A percentile compares a stretch with the other conserved stretches of the same genome.
phyloP scores from a whole-genome alignment of 805 yeast genomes.

The Peterozyma toletana region DNA sequence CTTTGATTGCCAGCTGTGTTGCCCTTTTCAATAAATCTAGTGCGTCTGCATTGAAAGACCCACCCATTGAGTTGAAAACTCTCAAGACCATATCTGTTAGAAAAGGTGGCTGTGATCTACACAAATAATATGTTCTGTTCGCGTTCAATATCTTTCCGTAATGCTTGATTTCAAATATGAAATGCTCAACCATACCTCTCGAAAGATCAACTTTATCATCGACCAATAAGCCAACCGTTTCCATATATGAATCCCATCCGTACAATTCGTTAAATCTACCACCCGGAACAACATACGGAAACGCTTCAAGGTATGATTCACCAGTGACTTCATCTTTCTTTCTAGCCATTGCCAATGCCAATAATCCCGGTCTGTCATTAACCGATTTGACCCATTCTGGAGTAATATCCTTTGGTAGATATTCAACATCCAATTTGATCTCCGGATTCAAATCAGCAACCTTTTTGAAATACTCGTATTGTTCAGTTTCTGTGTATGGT shows the following conservation, averaged over 20 bases:
- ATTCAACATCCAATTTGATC: slow-evolving; percentile 61
- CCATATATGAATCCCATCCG: slow-evolving; percentile 98
- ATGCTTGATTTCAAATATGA: slow-evolving; percentile 80
- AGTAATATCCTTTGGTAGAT: slow-evolving; percentile 67
- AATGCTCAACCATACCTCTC: slow-evolving; percentile 86
- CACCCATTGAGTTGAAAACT: slow-evolving; percentile 54
- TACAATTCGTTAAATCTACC: slow-evolving; percentile 94
- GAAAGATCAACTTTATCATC: slow-evolving; percentile 66
- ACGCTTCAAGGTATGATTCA: slow-evolving; percentile 47
- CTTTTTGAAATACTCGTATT: slow-evolving; percentile 56
- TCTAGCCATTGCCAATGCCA: slow-evolving; percentile 68
- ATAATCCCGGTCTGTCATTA: slow-evolving; percentile 77
- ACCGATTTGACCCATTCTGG: slow-evolving; percentile 72
- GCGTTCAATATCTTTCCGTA: slow-evolving; percentile 94
- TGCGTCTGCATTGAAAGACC: slow-evolving; percentile 38
- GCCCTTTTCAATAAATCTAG: slow-evolving; percentile 60
- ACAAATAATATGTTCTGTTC: slow-evolving; percentile 82
- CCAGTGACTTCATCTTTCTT: slow-evolving; percentile 28
- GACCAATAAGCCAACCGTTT: slow-evolving; percentile 70
- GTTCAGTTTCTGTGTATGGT: slow-evolving; percentile 64
- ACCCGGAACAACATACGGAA: slow-evolving; percentile 93
- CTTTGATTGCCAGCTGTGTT: slow-evolving; percentile 74
- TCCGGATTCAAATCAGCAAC: slow-evolving; percentile 51
- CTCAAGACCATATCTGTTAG: slow-evolving; percentile 84
- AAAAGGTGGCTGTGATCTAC: slow-evolving; percentile 96